phyloP scores from a whole-genome alignment of 495 filamentous ascomycete genomes.

The Staphylotrichum longicolle region DNA sequence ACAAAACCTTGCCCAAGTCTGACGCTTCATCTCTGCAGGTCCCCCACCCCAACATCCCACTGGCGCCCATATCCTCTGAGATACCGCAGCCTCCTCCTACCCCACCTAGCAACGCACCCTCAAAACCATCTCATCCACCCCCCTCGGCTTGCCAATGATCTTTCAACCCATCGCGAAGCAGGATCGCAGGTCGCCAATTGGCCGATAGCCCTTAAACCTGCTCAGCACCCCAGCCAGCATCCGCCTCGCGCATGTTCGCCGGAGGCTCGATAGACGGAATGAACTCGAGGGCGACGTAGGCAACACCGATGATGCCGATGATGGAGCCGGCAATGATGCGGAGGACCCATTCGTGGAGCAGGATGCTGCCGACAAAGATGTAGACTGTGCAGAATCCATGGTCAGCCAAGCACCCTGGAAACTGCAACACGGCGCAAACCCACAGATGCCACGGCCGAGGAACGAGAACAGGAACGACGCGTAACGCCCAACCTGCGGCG shows the following conservation, averaged over 20 bases:
- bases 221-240: conserved; percentile 89
- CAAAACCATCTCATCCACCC: too few relatives aligned
- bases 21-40: neutral
- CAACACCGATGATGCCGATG: conserved; percentile 72
- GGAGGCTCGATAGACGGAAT: conserved; percentile 96
- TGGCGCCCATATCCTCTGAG: too few relatives aligned
- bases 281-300: conserved; percentile 83
- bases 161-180: too few relatives aligned
- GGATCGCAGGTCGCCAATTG: too few relatives aligned
- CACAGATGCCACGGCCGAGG: conserved; percentile 91
- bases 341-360: conserved; percentile 60
- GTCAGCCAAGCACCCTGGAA: neutral
- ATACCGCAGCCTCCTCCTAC: too few relatives aligned
- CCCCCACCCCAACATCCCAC: neutral
- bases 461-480: conserved; percentile 98
- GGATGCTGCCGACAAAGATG: conserved; percentile 86
- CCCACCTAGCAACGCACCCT: too few relatives aligned
- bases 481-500: conserved; percentile 87
- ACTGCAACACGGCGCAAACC: conserved; percentile 38
- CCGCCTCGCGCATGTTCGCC: conserved; percentile 91
- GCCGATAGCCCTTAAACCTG: conserved; percentile 58
- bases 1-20: neutral
- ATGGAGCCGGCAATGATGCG: conserved; percentile 65
- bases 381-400: conserved; percentile 62
- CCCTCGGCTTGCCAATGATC: too few relatives aligned